A percentile compares a stretch with the other conserved stretches of the same genome.
These are phyloP conservation scores for Linum tenue DNA, from an alignment of 345 rosid species.

Conservation along the genomic window DNA sequence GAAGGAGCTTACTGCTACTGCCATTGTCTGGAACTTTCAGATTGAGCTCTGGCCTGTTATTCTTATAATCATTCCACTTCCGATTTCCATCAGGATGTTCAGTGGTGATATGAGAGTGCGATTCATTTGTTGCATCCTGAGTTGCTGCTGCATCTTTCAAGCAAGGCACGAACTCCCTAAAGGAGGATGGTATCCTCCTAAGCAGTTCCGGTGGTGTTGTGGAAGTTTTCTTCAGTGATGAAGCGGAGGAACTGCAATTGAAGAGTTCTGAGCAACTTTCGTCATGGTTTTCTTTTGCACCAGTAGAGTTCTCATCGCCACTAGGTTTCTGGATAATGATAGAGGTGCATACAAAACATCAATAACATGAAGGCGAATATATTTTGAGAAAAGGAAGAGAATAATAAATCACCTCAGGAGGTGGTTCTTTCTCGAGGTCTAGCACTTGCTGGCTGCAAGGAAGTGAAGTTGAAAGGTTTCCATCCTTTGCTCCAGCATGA, in stretches of 20 bases:
- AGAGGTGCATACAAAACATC: slow-evolving; percentile 5
- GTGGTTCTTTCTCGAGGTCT: slow-evolving; percentile 54
- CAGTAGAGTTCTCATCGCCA: slow-evolving; percentile 35
- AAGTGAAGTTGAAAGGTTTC: slow-evolving; percentile 31
- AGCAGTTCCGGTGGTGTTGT: slow-evolving; percentile 25
- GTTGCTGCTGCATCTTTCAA: slow-evolving; percentile 35
- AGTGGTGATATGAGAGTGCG: slow-evolving; percentile 15
- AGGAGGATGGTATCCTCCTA: slow-evolving; percentile 37
- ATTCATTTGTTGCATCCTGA: slow-evolving; percentile 20
- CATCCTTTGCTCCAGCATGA: slow-evolving; percentile 41
- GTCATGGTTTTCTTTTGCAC: slow-evolving; percentile 46
- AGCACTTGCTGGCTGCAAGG: slow-evolving; percentile 39
- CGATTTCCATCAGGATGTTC: slow-evolving; percentile 22
- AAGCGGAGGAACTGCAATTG: slow-evolving; percentile 39
- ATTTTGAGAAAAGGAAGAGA: not conserved
- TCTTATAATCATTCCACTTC: slow-evolving; percentile 16
- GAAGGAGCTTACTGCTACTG: slow-evolving; percentile 32
- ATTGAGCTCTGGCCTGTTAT: slow-evolving; percentile 20
- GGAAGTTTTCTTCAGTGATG: slow-evolving; percentile 44
- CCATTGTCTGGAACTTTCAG: slow-evolving; percentile 43
- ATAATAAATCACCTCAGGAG: slow-evolving; percentile 43
- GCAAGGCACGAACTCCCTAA: slow-evolving; percentile 49
- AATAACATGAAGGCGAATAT: slow-evolving; percentile 3
- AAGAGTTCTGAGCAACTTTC: slow-evolving; percentile 63
- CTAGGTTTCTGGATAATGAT: slow-evolving; percentile 34